These are phyloP conservation scores for Luzula sylvatica DNA, from an alignment of 176 grass and related monocot genomes.

Conservation along the genomic window DNA sequence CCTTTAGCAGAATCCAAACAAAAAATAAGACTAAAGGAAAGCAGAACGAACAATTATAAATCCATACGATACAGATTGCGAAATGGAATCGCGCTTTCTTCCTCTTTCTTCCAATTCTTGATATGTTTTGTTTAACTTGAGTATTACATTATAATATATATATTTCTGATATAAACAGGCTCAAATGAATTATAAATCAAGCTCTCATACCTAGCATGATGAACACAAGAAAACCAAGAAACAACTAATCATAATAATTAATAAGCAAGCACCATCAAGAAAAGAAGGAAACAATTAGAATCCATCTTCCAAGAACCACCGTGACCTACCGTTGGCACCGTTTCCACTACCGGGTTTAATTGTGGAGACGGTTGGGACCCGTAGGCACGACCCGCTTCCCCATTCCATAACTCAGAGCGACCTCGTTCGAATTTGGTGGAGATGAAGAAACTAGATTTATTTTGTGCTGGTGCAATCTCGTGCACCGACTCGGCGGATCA, in stretches of 20 bases:
- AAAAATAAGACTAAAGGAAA: no score
- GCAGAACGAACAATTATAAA: no score
- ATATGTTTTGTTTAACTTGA: no score
- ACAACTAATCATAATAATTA: constrained; percentile 11
- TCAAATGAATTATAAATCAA: neutral
- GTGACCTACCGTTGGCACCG: neutral
- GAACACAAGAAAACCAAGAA: constrained; percentile 20
- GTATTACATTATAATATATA: no score
- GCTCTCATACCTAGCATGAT: neutral
- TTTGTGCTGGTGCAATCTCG: neutral
- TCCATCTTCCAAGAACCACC: constrained; percentile 6
- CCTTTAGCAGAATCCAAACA: no score
- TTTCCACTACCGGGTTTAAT: neutral
- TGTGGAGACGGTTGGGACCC: constrained; percentile 14
- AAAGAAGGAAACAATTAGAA: neutral
- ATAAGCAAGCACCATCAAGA: neutral
- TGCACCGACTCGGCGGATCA: neutral
- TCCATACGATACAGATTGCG: no score
- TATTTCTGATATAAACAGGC: no score
- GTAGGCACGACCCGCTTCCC: constrained; percentile 13
- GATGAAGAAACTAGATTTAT: neutral
- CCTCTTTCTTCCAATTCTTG: no score
- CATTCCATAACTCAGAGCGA: neutral
- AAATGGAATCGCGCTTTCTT: no score
- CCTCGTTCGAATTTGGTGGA: neutral